A percentile compares a stretch with the other conserved stretches of the same genome.
Conservation (phyloP, 2,329 filamentous ascomycete genomes). For the Alternaria triticina region DNA sequence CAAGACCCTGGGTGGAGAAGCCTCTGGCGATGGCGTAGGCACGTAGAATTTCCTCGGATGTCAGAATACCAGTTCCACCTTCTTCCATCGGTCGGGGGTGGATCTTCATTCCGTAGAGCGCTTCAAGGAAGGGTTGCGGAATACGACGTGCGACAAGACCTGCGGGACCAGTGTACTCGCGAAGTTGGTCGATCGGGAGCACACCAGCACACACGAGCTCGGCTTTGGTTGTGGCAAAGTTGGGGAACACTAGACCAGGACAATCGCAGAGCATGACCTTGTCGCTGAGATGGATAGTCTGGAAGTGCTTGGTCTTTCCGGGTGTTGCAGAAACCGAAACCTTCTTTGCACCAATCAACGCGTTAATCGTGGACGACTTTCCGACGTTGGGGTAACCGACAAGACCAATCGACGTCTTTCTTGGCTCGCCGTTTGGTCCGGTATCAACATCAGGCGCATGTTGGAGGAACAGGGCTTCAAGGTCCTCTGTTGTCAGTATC, state of each 20-base stretch:
- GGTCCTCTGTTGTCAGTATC: conserved; percentile 90
- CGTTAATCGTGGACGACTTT: conserved; percentile 99
- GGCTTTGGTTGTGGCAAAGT: conserved; percentile 95
- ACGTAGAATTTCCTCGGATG: conserved; percentile 80
- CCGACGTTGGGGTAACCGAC: conserved; percentile 99
- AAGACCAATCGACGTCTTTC: conserved; percentile 86
- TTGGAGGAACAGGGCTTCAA: conserved; percentile 85
- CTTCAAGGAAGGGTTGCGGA: conserved; percentile 86
- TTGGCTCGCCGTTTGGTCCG: conserved; percentile 55
- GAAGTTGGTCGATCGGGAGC: conserved; percentile 92
- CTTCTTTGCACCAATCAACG: conserved; percentile 97
- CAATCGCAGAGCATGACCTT: conserved; percentile 95
- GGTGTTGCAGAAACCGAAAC: conserved; percentile 97
- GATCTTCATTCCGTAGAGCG: conserved; percentile 92
- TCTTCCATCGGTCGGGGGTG: conserved; percentile 81
- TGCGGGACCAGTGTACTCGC: conserved; percentile 88
- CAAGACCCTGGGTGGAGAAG: conserved; percentile 86
- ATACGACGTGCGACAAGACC: conserved; percentile 84
- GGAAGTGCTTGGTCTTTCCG: conserved; percentile 99
- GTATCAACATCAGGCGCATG: conserved; percentile 68
- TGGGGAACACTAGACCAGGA: conserved; percentile 96
- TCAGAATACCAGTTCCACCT: conserved; percentile 87
- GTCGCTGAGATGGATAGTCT: conserved; percentile 93
- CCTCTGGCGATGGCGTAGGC: conserved; percentile 89
- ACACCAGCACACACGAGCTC: conserved; percentile 96